Percentiles rank a stretch among this genome's conserved stretches.
These are phyloP conservation scores for Geotrichum carabidarum DNA, from an alignment of 1,139 yeast genomes.

Conservation along the genomic window DNA sequence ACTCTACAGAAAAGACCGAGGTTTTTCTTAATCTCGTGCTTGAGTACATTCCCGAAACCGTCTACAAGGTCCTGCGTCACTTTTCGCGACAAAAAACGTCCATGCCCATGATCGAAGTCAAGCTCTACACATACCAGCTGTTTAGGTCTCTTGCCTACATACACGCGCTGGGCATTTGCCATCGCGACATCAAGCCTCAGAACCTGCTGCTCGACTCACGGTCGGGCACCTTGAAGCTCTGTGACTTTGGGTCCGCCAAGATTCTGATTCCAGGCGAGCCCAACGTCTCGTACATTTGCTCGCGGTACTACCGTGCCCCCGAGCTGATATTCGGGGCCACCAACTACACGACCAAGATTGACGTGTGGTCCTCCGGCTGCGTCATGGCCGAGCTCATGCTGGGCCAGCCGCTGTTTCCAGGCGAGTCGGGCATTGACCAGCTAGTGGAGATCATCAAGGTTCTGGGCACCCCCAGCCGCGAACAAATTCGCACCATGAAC, in stretches of 20 bases:
- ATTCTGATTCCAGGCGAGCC: slow-evolving; percentile 88
- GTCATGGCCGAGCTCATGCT: slow-evolving; percentile 94
- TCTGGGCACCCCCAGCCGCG: slow-evolving; percentile 89
- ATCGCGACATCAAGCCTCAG: slow-evolving; percentile 96
- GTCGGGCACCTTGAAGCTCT: slow-evolving; percentile 78
- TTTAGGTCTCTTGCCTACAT: slow-evolving; percentile 87
- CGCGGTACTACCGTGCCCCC: slow-evolving; percentile 94
- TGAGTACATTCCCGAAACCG: slow-evolving; percentile 91
- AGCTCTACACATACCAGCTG: slow-evolving; percentile 85
- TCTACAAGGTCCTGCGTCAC: slow-evolving; percentile 84
- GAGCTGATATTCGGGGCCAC: slow-evolving; percentile 88
- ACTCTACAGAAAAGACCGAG: slow-evolving; percentile 71
- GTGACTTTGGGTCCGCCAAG: slow-evolving; percentile 99
- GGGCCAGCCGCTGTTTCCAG: slow-evolving; percentile 96
- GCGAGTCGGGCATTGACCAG: slow-evolving; percentile 96
- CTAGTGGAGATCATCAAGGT: slow-evolving; percentile 94
- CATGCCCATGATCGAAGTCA: slow-evolving; percentile 89
- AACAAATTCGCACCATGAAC: slow-evolving; percentile 90
- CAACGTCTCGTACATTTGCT: slow-evolving; percentile 91
- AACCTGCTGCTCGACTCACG: slow-evolving; percentile 84
- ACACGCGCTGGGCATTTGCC: slow-evolving; percentile 89
- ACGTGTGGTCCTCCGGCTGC: slow-evolving; percentile 97
- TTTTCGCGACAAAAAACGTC: slow-evolving; percentile 63
- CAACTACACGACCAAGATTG: slow-evolving; percentile 90
- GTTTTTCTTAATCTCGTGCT: slow-evolving; percentile 80